Base-by-base conservation (phyloP, 176 grass and related monocot species). In the Phoenix dactylifera region DNA sequence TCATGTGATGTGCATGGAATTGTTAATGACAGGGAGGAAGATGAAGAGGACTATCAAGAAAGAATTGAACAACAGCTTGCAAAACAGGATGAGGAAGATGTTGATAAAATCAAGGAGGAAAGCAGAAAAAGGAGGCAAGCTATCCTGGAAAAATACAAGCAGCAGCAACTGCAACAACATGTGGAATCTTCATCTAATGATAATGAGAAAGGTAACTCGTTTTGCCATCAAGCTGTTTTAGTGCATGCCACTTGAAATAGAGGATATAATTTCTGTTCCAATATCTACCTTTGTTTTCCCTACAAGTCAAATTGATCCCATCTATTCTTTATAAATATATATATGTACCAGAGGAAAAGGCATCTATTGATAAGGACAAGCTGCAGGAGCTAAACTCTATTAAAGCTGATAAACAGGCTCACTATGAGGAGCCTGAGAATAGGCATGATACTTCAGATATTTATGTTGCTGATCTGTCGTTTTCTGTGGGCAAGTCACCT, bases 41-140 rank as follows among this genome's bases (percentile, higher is more conserved):
- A 85, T 50, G 87, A 86, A 70, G 81, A 88, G 25, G 79, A 92
- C 57, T 90, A 98, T 59, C 78, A 93, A 76, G 87, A 92, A 56
- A 98, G 87, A 80, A 77, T 98, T 18, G 82, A 98, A 57, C 88
- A 83, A 15, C 81, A 98, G 67, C 89, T 98, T 74, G 87, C 84
- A 50, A 90, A 86, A 66, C 87, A 89, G 24, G 85, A 93, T 55
- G 93, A 98, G 81, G 94, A 98, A 54, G 85, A 86, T 60, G 69
- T 83, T 71, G 87, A 93, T 75, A 98, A 90, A 80, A 93, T 98
- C 18, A 93, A 81, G 67, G 88, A 98, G 71, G 94, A 93, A 83
- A 86, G 84, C n/a, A 80, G 88, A 63, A 92, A 81, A 60, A 98
- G 94, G 67, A 93, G 81, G 66, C 78, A 93, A 70, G 88, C 88